Conservation (phyloP, 2,329 filamentous ascomycete species). For the Pseudohalonectria lignicola region DNA sequence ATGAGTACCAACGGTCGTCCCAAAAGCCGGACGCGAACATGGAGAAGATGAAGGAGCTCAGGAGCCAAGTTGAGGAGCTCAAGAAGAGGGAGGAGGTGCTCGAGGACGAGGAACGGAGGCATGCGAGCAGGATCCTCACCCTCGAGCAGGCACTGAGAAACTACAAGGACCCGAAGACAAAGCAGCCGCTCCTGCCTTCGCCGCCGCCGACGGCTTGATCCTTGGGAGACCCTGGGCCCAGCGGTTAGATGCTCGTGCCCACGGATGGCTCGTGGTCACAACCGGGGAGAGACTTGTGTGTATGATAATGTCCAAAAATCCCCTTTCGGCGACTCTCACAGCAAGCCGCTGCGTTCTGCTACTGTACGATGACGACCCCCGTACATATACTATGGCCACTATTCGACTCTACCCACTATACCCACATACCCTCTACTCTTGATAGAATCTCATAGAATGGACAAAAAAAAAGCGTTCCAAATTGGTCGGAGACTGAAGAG, state of each 20-base stretch:
- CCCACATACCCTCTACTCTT: too few relatives aligned
- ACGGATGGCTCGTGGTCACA: background rate
- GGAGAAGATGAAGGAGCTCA: conserved; percentile 40
- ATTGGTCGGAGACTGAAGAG: too few relatives aligned
- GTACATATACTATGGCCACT: conserved; percentile 3
- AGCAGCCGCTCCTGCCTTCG: conserved; percentile 36
- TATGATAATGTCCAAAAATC: background rate
- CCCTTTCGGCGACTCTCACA: background rate
- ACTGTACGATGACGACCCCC: background rate
- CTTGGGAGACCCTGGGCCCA: background rate
- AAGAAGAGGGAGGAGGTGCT: conserved; percentile 38
- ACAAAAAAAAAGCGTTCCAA: too few relatives aligned
- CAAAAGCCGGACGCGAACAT: conserved; percentile 48
- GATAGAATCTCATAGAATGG: too few relatives aligned
- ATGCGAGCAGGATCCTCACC: conserved; percentile 32
- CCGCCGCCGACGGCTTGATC: conserved; percentile 6
- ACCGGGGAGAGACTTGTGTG: too few relatives aligned
- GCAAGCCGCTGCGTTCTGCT: too few relatives aligned
- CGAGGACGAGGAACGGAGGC: conserved; percentile 32
- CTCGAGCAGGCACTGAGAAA: conserved; percentile 42
- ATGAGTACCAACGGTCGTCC: conserved; percentile 49
- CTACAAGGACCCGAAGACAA: conserved; percentile 45
- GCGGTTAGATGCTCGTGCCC: background rate
- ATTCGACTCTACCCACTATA: too few relatives aligned
- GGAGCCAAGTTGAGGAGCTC: conserved; percentile 35